These are phyloP conservation scores for Taxawa tesnikishii DNA, from an alignment of 2,329 filamentous ascomycete species.

Conservation along the genomic window DNA sequence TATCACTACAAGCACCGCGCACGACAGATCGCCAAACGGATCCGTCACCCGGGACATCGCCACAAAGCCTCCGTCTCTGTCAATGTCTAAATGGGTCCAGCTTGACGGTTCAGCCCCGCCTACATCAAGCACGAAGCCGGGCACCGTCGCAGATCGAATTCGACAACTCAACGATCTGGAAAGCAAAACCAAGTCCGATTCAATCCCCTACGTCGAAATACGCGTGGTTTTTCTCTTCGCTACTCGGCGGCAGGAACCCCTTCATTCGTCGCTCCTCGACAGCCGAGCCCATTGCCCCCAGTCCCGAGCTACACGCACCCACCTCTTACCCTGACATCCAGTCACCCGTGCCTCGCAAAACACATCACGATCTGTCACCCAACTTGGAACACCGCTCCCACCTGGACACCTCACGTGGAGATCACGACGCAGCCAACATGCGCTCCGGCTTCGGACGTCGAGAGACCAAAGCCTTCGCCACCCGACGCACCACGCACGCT, in stretches of 20 bases:
- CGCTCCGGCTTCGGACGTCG: constrained; percentile 2
- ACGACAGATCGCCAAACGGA: neutral
- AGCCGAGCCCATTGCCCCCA: constrained; percentile 11
- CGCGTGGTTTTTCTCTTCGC: neutral
- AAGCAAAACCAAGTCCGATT: neutral
- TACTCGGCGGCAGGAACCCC: constrained; percentile 3
- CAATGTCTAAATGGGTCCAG: neutral
- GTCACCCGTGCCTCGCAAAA: neutral
- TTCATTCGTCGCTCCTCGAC: constrained; percentile 9
- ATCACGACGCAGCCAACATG: constrained; percentile 1
- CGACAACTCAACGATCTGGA: neutral
- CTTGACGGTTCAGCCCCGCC: neutral
- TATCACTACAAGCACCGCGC: neutral
- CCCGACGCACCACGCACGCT: constrained; percentile 3
- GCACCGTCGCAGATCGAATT: neutral
- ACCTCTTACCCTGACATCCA: neutral
- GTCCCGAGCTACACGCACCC: constrained; percentile 3
- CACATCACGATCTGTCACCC: neutral
- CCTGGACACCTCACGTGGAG: constrained; percentile 1
- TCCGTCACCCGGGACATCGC: neutral
- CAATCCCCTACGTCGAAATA: neutral
- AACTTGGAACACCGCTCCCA: neutral
- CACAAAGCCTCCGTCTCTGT: neutral
- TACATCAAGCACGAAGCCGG: too few species aligned
- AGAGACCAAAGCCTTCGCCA: constrained; percentile 1